Base-by-base conservation (phyloP, 2,329 filamentous ascomycete species). In the Trichophyton benhamiae region DNA sequence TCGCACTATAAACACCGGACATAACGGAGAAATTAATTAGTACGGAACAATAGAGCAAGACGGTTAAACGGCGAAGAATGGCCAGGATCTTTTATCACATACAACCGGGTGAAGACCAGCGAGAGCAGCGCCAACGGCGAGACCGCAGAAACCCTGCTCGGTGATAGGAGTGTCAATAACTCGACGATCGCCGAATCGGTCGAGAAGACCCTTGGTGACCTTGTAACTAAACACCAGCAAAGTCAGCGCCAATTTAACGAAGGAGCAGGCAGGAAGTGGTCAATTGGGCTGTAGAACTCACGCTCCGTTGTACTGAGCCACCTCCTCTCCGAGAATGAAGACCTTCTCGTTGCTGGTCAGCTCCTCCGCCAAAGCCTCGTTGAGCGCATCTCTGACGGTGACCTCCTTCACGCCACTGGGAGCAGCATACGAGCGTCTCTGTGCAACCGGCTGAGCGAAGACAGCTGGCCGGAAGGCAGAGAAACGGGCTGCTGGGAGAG, bases 301-400 rank as follows among this genome's bases (percentile, higher is more conserved):
- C 82, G 92, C 92, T 82, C 94, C 94, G 77, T 99, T 99, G 82
- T 99, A 99, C 80, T 99, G 94, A 71, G 94, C 94, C 72, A 99
- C 94, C 81, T 99, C 94, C 82, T 99, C 94, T 71, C 94, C 94
- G 63, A 99, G 77, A 68, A 99, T 80, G 77, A 96, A 99, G 70
- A 96, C 91, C 82, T 96, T 97, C 66, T 87, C 82, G 78, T 99
- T 95, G 73, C 78, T 75, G 82, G 96, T 91, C 77, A 99, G 86
- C 83, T 99, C 94, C 81, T 99, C 94, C 57, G 91, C 91, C 73
- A 99, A 86, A 64, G 94, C 94, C 82, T 99, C 92, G 76, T 99
- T 99, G 73, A 99, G 82, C 63, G 94, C 94, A 75, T 99, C 94
- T 80, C 94, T 86, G 72, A 99, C 94, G 52, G 94, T 96, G 79